phyloP scores from a whole-genome alignment of 352 stramenopile species.

The Peronosclerospora sorghi region DNA sequence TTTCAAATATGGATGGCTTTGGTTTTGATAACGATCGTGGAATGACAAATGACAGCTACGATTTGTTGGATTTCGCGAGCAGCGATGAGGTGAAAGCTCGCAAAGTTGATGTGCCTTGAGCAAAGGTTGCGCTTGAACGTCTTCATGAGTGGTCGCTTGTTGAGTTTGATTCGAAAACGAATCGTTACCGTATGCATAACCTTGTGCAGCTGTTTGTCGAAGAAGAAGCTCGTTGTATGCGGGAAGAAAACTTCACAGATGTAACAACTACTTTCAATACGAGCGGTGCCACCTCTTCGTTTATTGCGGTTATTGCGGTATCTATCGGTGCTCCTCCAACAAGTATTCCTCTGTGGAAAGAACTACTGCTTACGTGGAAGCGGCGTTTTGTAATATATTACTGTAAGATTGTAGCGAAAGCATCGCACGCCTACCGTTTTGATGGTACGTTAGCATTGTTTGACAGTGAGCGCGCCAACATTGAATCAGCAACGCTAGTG shows the following conservation, averaged over 20 bases:
- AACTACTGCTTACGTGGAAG: conserved; percentile 68
- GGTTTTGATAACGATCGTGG: conserved; percentile 68
- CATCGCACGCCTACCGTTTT: conserved; percentile 66
- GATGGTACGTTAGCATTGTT: conserved; percentile 59
- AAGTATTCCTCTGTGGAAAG: conserved; percentile 34
- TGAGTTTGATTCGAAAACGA: conserved; percentile 57
- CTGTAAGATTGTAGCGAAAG: conserved; percentile 64
- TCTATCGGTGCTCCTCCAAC: conserved; percentile 19
- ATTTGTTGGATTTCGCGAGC: conserved; percentile 63
- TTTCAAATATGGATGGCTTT: conserved; percentile 61
- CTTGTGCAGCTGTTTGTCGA: conserved; percentile 77
- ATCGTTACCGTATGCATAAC: conserved; percentile 76
- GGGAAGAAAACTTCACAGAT: conserved; percentile 31
- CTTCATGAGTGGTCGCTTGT: conserved; percentile 77
- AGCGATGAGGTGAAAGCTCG: conserved; percentile 52
- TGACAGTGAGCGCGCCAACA: conserved; percentile 72
- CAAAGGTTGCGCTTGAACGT: conserved; percentile 40
- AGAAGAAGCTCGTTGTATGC: conserved; percentile 53
- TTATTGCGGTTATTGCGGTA: conserved; percentile 22
- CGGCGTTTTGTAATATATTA: conserved; percentile 81
- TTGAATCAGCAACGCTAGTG: conserved; percentile 69
- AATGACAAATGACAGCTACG: conserved; percentile 70
- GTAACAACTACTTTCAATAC: conserved; percentile 3
- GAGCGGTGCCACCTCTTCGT: conserved; percentile 21
- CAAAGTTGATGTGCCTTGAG: conserved; percentile 28